Evolutionary conservation across 2,329 filamentous ascomycete species (phyloP).

Genomic region (Diaporthe sp.): DNA sequence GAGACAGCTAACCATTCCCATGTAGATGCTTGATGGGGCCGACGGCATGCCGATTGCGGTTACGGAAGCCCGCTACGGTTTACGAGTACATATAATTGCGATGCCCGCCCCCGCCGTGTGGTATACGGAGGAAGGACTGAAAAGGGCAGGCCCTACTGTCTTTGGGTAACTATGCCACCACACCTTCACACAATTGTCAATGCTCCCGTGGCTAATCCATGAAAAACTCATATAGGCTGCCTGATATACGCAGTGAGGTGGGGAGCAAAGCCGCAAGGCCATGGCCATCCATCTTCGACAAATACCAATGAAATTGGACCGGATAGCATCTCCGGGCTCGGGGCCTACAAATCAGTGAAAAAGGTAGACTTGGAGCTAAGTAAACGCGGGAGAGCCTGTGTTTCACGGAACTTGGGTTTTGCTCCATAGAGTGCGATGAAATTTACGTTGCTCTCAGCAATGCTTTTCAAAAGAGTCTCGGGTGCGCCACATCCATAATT

Average conservation of each 20-base stretch:
- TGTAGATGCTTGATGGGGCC: slow-evolving; percentile 11
- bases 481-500: too few relatives aligned
- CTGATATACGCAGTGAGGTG: background rate
- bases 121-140: slow-evolving; percentile 3
- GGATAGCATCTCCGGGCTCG: too few relatives aligned
- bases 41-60: slow-evolving; percentile 20
- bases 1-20: background rate
- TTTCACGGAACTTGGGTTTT: too few relatives aligned
- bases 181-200: too few relatives aligned
- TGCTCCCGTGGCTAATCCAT: background rate
- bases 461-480: background rate
- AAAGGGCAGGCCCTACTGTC: slow-evolving; percentile 8
- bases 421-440: too few relatives aligned
- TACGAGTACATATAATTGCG: slow-evolving; percentile 10
- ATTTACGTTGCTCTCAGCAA: background rate
- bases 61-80: slow-evolving; percentile 1
- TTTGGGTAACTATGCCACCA: background rate
- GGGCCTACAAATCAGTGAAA: too few relatives aligned
- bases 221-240: background rate
- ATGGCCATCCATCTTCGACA: slow-evolving; percentile 17
- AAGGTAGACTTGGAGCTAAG: too few relatives aligned
- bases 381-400: too few relatives aligned
- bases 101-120: background rate
- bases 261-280: background rate
- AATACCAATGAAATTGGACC: background rate